These are phyloP conservation scores for Suillus decipiens DNA, from an alignment of 768 basidiomycete species.

Conservation along the genomic window DNA sequence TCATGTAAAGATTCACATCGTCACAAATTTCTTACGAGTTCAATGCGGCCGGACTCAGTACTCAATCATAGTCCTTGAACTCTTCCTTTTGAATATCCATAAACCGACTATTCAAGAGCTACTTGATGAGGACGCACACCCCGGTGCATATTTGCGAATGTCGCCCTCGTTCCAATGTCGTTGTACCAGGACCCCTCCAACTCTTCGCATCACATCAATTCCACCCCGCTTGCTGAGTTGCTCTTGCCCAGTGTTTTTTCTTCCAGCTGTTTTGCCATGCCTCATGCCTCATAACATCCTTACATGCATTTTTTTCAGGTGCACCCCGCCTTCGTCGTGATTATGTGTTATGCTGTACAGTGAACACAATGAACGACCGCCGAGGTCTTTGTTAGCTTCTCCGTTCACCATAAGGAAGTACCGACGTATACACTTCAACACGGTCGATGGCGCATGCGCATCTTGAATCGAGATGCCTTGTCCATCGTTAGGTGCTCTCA, in stretches of 20 bases:
- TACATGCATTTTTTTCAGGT: not conserved
- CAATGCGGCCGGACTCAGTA: too few species aligned
- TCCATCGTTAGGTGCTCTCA: not conserved
- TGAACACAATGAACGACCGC: not conserved
- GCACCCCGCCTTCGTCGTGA: not conserved
- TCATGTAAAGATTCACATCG: too few species aligned
- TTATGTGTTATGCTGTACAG: not conserved
- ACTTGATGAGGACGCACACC: too few species aligned
- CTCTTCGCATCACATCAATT: not conserved
- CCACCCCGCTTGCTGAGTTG: not conserved
- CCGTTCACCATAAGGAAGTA: not conserved
- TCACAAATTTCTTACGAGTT: too few species aligned
- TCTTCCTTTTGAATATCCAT: too few species aligned
- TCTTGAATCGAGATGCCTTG: not conserved
- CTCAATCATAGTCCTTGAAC: too few species aligned
- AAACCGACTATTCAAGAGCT: too few species aligned
- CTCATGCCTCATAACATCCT: not conserved
- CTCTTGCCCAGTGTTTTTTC: not conserved
- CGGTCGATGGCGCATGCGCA: not conserved
- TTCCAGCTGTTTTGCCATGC: not conserved
- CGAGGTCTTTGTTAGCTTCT: not conserved
- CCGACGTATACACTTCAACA: not conserved
- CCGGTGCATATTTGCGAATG: too few species aligned
- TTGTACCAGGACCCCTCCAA: not conserved
- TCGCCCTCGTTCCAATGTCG: too few species aligned